Evolutionary conservation across 495 filamentous ascomycete species (phyloP).

Genomic region (Cercophora scortea): DNA sequence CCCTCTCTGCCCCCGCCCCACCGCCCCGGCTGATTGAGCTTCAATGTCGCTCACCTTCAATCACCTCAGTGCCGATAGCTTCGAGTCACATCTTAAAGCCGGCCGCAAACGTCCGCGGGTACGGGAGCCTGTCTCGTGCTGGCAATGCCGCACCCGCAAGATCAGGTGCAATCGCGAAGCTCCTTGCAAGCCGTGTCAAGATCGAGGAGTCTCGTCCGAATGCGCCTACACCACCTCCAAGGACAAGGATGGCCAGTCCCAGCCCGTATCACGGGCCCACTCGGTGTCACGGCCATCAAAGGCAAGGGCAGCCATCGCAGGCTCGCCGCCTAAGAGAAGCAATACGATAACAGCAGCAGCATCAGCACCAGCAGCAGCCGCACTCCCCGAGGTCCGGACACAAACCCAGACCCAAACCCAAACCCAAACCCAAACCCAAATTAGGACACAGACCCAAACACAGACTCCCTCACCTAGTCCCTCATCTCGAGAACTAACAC

Average conservation of each 20-base stretch:
- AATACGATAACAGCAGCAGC: background rate
- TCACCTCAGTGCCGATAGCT: constrained; percentile 14
- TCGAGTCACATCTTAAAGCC: constrained; percentile 12
- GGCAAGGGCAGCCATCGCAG: constrained; percentile 11
- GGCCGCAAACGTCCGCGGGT: constrained; percentile 16
- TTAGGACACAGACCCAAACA: too few species aligned
- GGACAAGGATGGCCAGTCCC: background rate
- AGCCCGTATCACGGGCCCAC: background rate
- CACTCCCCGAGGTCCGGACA: background rate
- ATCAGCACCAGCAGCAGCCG: background rate
- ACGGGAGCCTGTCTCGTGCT: constrained; percentile 15
- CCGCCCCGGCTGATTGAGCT: background rate
- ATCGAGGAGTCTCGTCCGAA: constrained; percentile 6
- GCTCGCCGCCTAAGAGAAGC: constrained; percentile 11
- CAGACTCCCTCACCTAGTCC: too few species aligned
- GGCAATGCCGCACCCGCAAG: constrained; percentile 47
- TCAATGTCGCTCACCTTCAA: constrained; percentile 9
- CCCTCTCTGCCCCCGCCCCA: too few species aligned
- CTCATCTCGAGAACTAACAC: too few species aligned
- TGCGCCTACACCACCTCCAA: constrained; percentile 8
- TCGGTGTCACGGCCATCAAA: background rate
- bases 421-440: too few species aligned
- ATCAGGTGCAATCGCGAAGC: constrained; percentile 53
- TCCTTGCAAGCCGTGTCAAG: constrained; percentile 34
- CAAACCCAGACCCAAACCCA: too few species aligned